Evolutionary conservation across 1,139 yeast species (phyloP).

Genomic region (Arxiozyma slooffiae): DNA sequence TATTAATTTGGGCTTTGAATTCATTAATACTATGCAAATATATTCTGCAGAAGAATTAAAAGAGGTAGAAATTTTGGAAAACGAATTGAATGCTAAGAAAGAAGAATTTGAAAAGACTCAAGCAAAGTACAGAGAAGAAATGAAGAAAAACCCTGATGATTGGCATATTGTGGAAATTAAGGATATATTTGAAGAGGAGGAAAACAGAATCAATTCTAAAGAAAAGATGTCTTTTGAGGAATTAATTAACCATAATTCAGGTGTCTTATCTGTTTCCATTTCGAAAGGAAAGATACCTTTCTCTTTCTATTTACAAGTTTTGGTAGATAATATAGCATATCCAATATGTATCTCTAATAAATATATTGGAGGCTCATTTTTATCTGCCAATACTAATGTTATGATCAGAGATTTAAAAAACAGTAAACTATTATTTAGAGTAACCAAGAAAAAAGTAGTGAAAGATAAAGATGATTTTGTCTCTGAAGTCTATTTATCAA

Average conservation of each 20-base stretch:
- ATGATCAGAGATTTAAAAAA: conserved; percentile 63
- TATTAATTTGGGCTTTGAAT: conserved; percentile 49
- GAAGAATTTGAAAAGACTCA: conserved; percentile 36
- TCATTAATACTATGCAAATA: conserved; percentile 54
- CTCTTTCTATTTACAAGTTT: conserved; percentile 45
- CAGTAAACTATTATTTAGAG: conserved; percentile 47
- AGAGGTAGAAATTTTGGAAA: conserved; percentile 36
- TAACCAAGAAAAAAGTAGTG: conserved; percentile 44
- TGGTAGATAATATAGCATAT: conserved; percentile 53
- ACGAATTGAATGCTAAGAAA: conserved; percentile 33
- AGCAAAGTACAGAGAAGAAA: conserved; percentile 37
- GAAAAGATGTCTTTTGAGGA: conserved; percentile 43
- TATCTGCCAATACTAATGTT: conserved; percentile 42
- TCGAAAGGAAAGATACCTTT: conserved; percentile 40
- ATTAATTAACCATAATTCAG: conserved; percentile 48
- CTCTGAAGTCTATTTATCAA: conserved; percentile 41
- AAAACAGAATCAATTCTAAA: conserved; percentile 34
- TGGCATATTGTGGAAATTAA: conserved; percentile 55
- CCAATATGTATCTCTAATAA: conserved; percentile 51
- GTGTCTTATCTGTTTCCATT: conserved; percentile 48
- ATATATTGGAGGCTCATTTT: conserved; percentile 23
- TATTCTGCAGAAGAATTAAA: conserved; percentile 47
- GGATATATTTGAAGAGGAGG: conserved; percentile 36
- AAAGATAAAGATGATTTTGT: conserved; percentile 41
- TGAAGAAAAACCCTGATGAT: conserved; percentile 48